A percentile compares a stretch with the other conserved stretches of the same genome.
phyloP scores from a whole-genome alignment of 108 stramenopile species.

The Nitzschia inconspicua region DNA sequence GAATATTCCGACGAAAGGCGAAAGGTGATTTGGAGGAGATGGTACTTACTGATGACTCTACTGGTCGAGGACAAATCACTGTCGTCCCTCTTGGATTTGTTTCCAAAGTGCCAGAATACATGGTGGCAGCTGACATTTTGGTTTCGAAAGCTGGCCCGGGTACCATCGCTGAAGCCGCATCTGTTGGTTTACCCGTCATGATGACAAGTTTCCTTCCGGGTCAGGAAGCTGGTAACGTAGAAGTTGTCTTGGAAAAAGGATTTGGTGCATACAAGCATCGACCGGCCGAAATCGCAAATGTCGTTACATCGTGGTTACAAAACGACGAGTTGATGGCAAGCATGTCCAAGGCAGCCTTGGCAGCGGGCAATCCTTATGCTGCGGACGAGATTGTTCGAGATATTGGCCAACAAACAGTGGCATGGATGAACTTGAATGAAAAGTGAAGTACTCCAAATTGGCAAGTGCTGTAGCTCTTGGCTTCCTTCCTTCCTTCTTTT shows the following conservation, averaged over 20 bases:
- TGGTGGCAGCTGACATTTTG: constrained; percentile 92
- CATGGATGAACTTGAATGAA: constrained; percentile 58
- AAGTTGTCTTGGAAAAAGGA: constrained; percentile 67
- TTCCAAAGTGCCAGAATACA: constrained; percentile 92
- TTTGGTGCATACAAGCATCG: constrained; percentile 68
- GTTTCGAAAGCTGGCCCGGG: constrained; percentile 97
- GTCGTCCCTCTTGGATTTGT: constrained; percentile 90
- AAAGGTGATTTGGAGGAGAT: constrained; percentile 1
- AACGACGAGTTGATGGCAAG: constrained; percentile 40
- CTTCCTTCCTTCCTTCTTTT: too few relatives aligned
- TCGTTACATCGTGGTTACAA: constrained; percentile 62
- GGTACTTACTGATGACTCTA: constrained; percentile 4
- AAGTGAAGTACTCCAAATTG: constrained; percentile 1
- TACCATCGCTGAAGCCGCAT: constrained; percentile 95
- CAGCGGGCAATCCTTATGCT: constrained; percentile 71
- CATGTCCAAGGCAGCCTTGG: constrained; percentile 57
- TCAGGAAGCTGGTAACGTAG: constrained; percentile 87
- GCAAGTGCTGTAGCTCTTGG: too few relatives aligned
- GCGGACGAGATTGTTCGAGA: constrained; percentile 75
- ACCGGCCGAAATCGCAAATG: constrained; percentile 51
- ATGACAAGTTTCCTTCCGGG: constrained; percentile 86
- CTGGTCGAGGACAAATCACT: constrained; percentile 53
- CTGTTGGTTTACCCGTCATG: constrained; percentile 89
- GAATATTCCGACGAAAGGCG: constrained; percentile 1
- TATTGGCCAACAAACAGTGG: constrained; percentile 63